These are phyloP conservation scores for Aspergillus udagawae DNA, from an alignment of 2,329 filamentous ascomycete species.

Conservation along the genomic window DNA sequence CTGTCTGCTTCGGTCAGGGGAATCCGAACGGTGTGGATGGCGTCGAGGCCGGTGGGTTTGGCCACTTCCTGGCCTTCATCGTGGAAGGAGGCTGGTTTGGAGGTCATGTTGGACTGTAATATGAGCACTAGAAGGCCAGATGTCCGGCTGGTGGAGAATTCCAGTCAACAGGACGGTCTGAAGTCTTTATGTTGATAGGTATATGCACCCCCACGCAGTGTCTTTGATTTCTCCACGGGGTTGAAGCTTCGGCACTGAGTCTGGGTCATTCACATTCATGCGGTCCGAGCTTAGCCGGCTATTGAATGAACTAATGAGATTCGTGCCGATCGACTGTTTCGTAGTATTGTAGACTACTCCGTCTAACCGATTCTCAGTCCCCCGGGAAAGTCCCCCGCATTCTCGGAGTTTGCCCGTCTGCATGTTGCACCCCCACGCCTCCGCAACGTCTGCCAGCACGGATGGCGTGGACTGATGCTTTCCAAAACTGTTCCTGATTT, in stretches of 20 bases:
- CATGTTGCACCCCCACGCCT: not conserved
- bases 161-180: not conserved
- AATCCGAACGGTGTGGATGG: slow-evolving; percentile 17
- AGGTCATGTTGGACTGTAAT: not conserved
- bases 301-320: not conserved
- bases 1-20: slow-evolving; percentile 38
- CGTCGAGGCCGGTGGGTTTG: slow-evolving; percentile 13
- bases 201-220: not conserved
- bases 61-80: slow-evolving; percentile 13
- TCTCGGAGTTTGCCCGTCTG: not conserved
- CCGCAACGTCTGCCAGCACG: not conserved
- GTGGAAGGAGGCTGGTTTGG: slow-evolving; percentile 16
- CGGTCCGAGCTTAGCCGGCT: not conserved
- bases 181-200: not conserved
- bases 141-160: not conserved
- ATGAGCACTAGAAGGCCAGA: not conserved
- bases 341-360: not conserved
- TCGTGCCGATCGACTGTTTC: not conserved
- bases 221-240: not conserved
- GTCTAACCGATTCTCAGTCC: not conserved
- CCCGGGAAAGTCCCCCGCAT: not conserved
- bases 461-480: not conserved
- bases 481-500: not conserved
- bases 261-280: not conserved
- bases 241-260: not conserved